Evolutionary conservation across 495 filamentous ascomycete genomes (phyloP), one percentile per base, ranked within the genome.

Genomic region (Durotheca rogersii): DNA sequence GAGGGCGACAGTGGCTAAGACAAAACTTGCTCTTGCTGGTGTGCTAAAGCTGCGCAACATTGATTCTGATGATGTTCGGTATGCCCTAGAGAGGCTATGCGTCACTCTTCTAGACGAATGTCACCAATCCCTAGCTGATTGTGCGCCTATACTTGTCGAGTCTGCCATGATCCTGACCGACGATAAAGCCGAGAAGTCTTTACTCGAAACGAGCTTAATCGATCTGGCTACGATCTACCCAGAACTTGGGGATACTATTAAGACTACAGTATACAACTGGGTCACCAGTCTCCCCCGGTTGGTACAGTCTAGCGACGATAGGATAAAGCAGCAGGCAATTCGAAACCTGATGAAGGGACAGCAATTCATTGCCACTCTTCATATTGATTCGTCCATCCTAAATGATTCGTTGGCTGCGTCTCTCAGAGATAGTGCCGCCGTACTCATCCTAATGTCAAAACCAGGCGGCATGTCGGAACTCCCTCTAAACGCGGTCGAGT

Each of bases 281-380:
- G 75, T 93, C 11, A 79, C 81, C 1, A 79, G 86, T 12, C 78
- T 97, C 19, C 87, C 94, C 2, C 77, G 89, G 29, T 67, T 88
- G 7, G 93, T 96, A 81, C 88, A 90, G 64, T 81, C 83, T 17
- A 87, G 82, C 45, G 92, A 99, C 45, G 89, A 96, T 53, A 76
- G 69, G 6, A 68, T 81, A 23, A 95, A 93, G 61, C 75, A 82
- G 31, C 77, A 79, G 57, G 83, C 81, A 14, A 80, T 96, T 40
- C 74, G 78, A 23, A 85, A 88, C 51, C 80, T 97, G 32, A 82
- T 84, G 3, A 81, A 83, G 31, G 83, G 87, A 0, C 87, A 84
- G 47, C 74, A 80, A n/a, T 63, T 95, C 6, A 71, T 95, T 3
- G 77, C 76, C 3, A 76, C 81, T 10, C 67, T 86, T 20, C 79